phyloP scores from a whole-genome alignment of 441 rosid species.

The Theobroma grandiflorum region DNA sequence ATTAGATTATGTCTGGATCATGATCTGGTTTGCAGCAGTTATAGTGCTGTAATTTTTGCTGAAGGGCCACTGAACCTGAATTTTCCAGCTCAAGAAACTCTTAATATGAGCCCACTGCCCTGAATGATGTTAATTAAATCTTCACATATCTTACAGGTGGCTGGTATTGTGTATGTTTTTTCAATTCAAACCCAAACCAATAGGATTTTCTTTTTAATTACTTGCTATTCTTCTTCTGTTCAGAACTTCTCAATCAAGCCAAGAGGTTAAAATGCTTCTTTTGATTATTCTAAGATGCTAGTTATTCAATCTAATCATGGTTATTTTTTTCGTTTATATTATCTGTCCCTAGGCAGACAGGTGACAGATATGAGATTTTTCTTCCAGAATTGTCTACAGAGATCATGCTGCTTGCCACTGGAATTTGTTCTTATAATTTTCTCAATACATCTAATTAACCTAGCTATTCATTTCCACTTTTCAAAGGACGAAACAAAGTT shows the following conservation, averaged over 20 bases:
- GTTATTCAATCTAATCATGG: background rate
- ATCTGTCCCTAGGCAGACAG: background rate
- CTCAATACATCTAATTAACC: background rate
- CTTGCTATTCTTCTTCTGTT: background rate
- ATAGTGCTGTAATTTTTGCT: background rate
- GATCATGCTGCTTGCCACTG: background rate
- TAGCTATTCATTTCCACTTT: background rate
- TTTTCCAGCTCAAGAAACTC: background rate
- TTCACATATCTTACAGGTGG: too few species aligned
- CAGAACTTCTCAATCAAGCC: background rate
- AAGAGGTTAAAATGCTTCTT: background rate
- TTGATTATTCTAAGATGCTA: background rate
- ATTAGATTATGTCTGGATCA: slow-evolving; percentile 7
- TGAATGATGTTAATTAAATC: too few species aligned
- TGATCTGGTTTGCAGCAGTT: background rate
- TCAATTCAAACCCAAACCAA: background rate
- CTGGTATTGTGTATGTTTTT: background rate
- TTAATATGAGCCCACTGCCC: background rate
- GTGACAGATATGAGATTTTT: background rate
- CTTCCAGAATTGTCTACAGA: background rate
- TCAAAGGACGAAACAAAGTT: background rate
- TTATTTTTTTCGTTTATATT: background rate
- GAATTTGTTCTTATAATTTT: slow-evolving; percentile 5
- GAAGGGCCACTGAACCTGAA: background rate
- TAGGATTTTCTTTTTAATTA: too few species aligned